Evolutionary conservation across 441 rosid species (phyloP).

Genomic region (Metrosideros polymorpha): DNA sequence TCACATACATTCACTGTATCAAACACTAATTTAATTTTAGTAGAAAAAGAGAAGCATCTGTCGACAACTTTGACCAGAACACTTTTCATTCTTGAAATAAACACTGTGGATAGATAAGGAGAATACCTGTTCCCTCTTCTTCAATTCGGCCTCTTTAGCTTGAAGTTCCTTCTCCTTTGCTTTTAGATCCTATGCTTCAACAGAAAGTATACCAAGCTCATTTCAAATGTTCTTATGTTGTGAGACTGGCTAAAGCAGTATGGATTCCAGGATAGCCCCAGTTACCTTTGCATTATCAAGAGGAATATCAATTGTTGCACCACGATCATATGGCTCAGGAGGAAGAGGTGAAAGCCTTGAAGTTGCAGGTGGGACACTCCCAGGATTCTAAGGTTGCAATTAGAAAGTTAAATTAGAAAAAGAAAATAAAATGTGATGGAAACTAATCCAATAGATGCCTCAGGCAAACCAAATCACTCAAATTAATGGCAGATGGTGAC

Average conservation of each 20-base stretch:
- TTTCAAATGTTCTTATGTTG: not conserved
- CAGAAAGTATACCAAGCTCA: not conserved
- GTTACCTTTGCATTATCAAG: constrained; percentile 68
- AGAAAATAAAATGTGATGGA: not conserved
- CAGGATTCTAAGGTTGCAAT: constrained; percentile 47
- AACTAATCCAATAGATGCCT: not conserved
- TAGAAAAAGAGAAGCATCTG: not conserved
- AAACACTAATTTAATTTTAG: not conserved
- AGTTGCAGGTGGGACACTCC: constrained; percentile 61
- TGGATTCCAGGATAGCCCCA: not conserved
- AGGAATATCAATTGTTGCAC: constrained; percentile 80
- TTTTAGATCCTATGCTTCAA: constrained; percentile 57
- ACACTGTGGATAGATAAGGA: not conserved
- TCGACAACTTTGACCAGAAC: not conserved
- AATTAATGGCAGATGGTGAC: not conserved
- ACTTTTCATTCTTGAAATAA: not conserved
- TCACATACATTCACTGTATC: not conserved
- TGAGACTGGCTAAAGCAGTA: not conserved
- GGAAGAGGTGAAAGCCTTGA: constrained; percentile 94
- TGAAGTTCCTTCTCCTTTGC: constrained; percentile 88
- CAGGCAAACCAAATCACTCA: not conserved
- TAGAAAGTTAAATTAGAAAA: constrained; percentile 6
- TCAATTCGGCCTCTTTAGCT: constrained; percentile 88
- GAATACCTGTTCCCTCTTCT: constrained; percentile 73
- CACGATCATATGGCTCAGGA: constrained; percentile 92